Base-by-base conservation (phyloP, 2,329 filamentous ascomycete species). In the Alternaria sp. region DNA sequence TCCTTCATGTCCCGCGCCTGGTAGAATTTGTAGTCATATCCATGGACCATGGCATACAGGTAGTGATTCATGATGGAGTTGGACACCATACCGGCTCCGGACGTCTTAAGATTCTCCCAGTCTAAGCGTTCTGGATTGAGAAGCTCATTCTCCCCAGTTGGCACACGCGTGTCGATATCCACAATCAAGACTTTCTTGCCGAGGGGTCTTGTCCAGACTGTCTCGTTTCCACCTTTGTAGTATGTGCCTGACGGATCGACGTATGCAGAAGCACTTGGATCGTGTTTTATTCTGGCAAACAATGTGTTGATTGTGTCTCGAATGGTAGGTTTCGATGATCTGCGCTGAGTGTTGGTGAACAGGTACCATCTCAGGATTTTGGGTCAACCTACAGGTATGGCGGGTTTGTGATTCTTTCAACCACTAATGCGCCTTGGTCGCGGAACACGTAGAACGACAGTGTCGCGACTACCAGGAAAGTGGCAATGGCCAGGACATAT, bases 11-110 rank as follows among this genome's bases (percentile, higher is more conserved):
- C 67, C 11, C 72, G 65, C 4, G 79, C 78, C 32, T 78, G 77
- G 18, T 81, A 76, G 54, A 81, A 78, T n/a, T 79, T 81, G 63
- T 83, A 83, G 53, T 82, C 79, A 63, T 83, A 83, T 2, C 81
- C 81, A 58, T 83, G 82, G 32, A 83, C 80, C 57, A 73, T 67
- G 16, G 78, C 78, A 28, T 67, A 65, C 14, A 66, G 32, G 54
- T 67, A 67, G 50, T 67, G 63, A 20, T 67, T 67, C 11, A 67
- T 40, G 32, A 67, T 64, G 28, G 58, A 48, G 48, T 57, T 66
- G 18, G 63, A 65, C 25, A 80, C 64, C 55, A 73, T 59, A 12
- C 66, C 68, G 3, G 61, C 69, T 69, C 78, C 69, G 2, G 46
- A 38, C 38, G 63, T 64, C 11, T 66, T 67, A 9, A 72, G 65